These are phyloP conservation scores for Phytophthora pinifolia DNA, from an alignment of 352 stramenopile species.

Conservation along the genomic window DNA sequence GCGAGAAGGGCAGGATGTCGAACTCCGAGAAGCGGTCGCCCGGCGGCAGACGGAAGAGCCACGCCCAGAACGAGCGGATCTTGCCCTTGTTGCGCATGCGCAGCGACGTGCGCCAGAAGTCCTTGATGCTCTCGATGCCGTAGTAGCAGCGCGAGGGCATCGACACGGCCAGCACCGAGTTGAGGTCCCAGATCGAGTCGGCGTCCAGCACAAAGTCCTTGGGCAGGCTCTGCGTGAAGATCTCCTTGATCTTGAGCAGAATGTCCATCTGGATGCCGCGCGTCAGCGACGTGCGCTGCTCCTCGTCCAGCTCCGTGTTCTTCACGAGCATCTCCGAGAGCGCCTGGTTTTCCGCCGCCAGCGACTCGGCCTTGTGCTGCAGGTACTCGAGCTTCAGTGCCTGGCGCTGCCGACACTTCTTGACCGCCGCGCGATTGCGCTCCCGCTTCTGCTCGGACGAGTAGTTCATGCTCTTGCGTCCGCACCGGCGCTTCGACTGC, in stretches of 20 bases:
- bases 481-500: conserved; percentile 67
- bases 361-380: conserved; percentile 65
- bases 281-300: conserved; percentile 62
- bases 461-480: conserved; percentile 88
- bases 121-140: conserved; percentile 86
- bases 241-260: conserved; percentile 87
- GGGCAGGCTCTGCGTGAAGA: conserved; percentile 82
- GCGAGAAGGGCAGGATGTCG: conserved; percentile 73
- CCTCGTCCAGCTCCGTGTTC: conserved; percentile 58
- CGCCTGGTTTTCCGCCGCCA: conserved; percentile 67
- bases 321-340: conserved; percentile 78
- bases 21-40: conserved; percentile 80
- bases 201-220: conserved; percentile 87
- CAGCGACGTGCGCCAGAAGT: conserved; percentile 83
- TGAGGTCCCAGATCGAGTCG: conserved; percentile 84
- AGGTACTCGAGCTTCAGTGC: conserved; percentile 83
- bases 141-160: conserved; percentile 88
- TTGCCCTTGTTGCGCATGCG: conserved; percentile 89
- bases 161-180: conserved; percentile 81
- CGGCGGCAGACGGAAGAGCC: conserved; percentile 74
- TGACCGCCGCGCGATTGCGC: conserved; percentile 81
- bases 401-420: conserved; percentile 82
- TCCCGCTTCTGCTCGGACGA: conserved; percentile 83
- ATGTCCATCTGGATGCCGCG: conserved; percentile 88
- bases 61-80: conserved; percentile 86